Evolutionary conservation across 371 early-diverging fungal genomes (phyloP), one percentile per base, ranked within the genome.

Genomic region (Mucor piriformis): DNA sequence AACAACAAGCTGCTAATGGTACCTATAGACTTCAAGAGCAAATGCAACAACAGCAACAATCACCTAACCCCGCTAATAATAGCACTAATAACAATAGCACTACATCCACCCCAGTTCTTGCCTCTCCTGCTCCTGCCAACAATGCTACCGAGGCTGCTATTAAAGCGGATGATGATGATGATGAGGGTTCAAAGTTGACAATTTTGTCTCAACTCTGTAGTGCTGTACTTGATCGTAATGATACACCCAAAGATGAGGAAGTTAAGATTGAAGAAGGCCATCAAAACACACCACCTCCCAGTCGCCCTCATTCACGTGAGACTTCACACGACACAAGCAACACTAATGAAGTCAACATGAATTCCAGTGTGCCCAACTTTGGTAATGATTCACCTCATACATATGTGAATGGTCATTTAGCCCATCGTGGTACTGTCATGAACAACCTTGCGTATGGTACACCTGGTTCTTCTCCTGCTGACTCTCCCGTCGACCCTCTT

Each of bases 121-220:
- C 58, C 32, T 55, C 66, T 11, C 35, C 57, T 24, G 56, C 34
- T 11, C 15, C 11, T 15, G 15, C 18, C 13, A 20, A 3, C 15
- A 23, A 27, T 27, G 27, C 12, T 16, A 8, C 1, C 2, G 35
- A 51, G 5, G 20, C 13, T 16, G 32, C 38, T 7, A 43, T 21
- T 6, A 59, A 51, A 50, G 63, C 34, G 10, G 61, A 64, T 4
- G 79, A 73, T 25, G 71, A 71, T 23, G 79, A 80, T 32, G 77
- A 77, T 32, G 77, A 80, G 56, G 77, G 77, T 16, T 72, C 71
- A 46, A 80, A 80, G 52, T 57, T 80, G 38, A 74, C 60, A 18
- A 73, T 80, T 38, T 55, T 80, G 21, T 76, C 77, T 25, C 73
- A 73, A 53, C 73, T 80, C 12, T 80, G 80, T 47, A 80, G 75